These are phyloP conservation scores for Allomyces javanicus DNA, from an alignment of 192 early-diverging fungal species.

Conservation along the genomic window DNA sequence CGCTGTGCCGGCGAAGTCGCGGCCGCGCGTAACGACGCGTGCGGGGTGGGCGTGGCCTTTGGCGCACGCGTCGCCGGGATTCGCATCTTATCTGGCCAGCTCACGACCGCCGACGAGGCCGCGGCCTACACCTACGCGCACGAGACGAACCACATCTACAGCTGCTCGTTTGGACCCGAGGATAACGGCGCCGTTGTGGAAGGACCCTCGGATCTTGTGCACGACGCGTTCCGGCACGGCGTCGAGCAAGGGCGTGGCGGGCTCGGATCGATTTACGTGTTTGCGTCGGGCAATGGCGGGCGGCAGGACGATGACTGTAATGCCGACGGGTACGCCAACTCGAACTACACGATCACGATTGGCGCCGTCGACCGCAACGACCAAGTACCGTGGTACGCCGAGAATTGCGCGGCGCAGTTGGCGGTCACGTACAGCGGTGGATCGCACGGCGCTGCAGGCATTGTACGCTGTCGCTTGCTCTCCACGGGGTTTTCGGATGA, in stretches of 20 bases:
- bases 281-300: slow-evolving; percentile 87
- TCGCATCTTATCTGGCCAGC: slow-evolving; percentile 67
- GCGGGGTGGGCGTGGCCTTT: slow-evolving; percentile 85
- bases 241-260: slow-evolving; percentile 64
- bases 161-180: slow-evolving; percentile 86
- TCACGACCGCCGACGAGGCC: slow-evolving; percentile 89
- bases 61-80: slow-evolving; percentile 68
- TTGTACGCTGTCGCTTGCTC: slow-evolving; percentile 23
- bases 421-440: slow-evolving; percentile 76
- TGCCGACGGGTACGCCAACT: slow-evolving; percentile 91
- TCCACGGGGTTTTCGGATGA: too few species aligned
- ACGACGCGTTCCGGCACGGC: slow-evolving; percentile 73
- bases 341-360: slow-evolving; percentile 84
- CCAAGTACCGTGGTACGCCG: slow-evolving; percentile 65
- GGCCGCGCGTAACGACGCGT: slow-evolving; percentile 71
- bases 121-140: slow-evolving; percentile 70
- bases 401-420: slow-evolving; percentile 72
- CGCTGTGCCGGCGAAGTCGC: slow-evolving; percentile 96
- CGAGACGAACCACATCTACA: slow-evolving; percentile 85
- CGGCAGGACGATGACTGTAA: slow-evolving; percentile 74
- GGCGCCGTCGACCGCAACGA: slow-evolving; percentile 62
- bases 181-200: slow-evolving; percentile 75
- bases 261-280: slow-evolving; percentile 75
- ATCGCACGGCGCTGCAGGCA: slow-evolving; percentile 28
- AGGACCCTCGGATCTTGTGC: slow-evolving; percentile 55